Base-by-base conservation (phyloP, 2,329 filamentous ascomycete species). In the Zalaria sp. region DNA sequence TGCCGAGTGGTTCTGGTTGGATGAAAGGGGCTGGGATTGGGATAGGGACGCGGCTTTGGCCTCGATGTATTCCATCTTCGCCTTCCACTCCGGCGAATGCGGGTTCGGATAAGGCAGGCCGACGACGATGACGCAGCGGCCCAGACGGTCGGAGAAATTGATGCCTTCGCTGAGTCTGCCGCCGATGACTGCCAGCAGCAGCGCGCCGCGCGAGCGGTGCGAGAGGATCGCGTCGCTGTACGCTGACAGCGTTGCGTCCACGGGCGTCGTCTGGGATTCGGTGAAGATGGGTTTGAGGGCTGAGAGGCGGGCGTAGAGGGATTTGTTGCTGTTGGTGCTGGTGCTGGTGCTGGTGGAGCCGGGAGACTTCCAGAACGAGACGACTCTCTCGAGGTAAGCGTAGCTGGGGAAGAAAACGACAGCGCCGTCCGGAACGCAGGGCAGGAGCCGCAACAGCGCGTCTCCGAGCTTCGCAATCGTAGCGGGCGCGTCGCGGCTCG, bases 331-430 rank as follows among this genome's bases (percentile, higher is more conserved):
- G 10, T 8, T 4, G 25, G 10, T 5, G 5, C 3, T 9, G 10
- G 9, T 6, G 9, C 27, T 34, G 18, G 36, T 38, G 35, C 9
- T 25, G 18, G 35, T 26, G 2, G 35, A 18, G 3, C 38, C 18
- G 5, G 47, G 11, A 7, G 53, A 50, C 42, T 62, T 62, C 68
- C 68, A 71, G 1, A 53, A 51, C 4, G 49, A 47, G 7, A 62
- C 51, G 5, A 93, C 84, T 37, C 79, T 75, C 38, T 87, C 79
- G 0, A 98, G 73, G 57, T 94, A 96, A 6, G 82, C 75, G 58
- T 98, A 96, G 60, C 87, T 94, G 1, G 91, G 88, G 52, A 98
- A 96, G 66, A 98, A 98, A 0, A 88, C 79, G 0, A 98, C 86
- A 1, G 95, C 75, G 2, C 91, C 91, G 51, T 95, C 88, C 0